Conservation (phyloP, 1,284 basidiomycete genomes). For the Microbotryum silenes-acaulis region DNA sequence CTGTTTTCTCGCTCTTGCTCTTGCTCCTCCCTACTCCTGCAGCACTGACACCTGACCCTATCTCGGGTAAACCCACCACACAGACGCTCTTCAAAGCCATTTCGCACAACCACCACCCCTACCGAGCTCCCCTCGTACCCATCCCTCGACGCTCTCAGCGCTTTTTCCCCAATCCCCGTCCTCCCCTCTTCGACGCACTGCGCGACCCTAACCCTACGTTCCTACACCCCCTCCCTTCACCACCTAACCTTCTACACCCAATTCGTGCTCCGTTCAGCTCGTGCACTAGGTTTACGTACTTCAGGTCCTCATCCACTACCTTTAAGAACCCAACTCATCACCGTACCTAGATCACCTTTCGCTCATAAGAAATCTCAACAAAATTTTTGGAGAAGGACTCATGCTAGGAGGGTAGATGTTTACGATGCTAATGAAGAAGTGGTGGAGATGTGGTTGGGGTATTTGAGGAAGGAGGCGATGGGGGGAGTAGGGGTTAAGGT, state of each 20-base stretch:
- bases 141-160: no score
- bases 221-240: constrained; percentile 54
- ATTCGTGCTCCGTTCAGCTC: constrained; percentile 76
- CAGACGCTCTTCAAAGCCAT: no score
- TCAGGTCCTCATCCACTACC: constrained; percentile 64
- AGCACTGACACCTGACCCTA: no score
- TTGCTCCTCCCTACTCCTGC: no score
- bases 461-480: constrained; percentile 67
- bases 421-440: constrained; percentile 78
- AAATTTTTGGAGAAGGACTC: constrained; percentile 81
- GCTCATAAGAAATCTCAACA: constrained; percentile 92
- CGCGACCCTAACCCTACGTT: constrained; percentile 74
- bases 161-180: no score
- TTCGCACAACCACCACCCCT: no score
- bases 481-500: constrained; percentile 80
- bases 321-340: constrained; percentile 71
- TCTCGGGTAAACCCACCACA: no score
- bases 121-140: no score
- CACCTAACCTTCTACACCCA: constrained; percentile 71
- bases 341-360: constrained; percentile 79
- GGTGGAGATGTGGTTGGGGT: constrained; percentile 72
- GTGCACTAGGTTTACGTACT: constrained; percentile 72
- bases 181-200: constrained; percentile 48
- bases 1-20: no score
- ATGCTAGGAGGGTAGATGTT: constrained; percentile 79